phyloP scores from a whole-genome alignment of 345 rosid species.

The Brassica cretica region DNA sequence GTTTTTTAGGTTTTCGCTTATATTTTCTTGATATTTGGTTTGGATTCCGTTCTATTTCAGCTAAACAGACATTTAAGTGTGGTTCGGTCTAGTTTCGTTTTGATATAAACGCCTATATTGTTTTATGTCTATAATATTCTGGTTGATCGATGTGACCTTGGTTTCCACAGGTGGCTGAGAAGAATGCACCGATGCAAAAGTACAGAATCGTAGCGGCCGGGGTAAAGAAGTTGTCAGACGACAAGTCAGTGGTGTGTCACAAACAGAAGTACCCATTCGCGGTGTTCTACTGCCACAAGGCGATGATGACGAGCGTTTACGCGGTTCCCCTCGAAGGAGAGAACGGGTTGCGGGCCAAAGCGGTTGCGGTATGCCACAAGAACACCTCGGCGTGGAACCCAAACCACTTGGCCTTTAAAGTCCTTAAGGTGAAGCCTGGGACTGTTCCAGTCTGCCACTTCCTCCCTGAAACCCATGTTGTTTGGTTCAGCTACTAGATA shows the following conservation, averaged over 20 bases:
- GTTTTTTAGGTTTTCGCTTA: no score
- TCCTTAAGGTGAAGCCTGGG: constrained; percentile 77
- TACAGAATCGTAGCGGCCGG: constrained; percentile 48
- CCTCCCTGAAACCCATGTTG: constrained; percentile 76
- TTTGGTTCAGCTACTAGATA: constrained; percentile 53
- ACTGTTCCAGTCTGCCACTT: constrained; percentile 70
- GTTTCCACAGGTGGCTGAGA: constrained; percentile 28
- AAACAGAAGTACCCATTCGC: constrained; percentile 78
- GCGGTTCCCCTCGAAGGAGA: constrained; percentile 59
- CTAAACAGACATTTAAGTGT: not conserved
- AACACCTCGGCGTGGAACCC: constrained; percentile 87
- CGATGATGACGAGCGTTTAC: constrained; percentile 53
- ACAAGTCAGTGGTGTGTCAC: constrained; percentile 71
- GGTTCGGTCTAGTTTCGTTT: not conserved
- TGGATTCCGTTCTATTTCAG: not conserved
- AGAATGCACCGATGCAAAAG: constrained; percentile 46
- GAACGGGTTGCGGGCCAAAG: constrained; percentile 63
- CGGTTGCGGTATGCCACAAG: constrained; percentile 80
- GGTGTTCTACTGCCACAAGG: constrained; percentile 78
- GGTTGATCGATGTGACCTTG: not conserved
- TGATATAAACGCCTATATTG: not conserved
- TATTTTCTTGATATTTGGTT: not conserved
- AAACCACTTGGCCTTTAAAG: constrained; percentile 74
- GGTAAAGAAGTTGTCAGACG: constrained; percentile 44
- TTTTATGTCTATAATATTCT: not conserved